These are phyloP conservation scores for Fusarium oligoseptatum DNA, from an alignment of 2,329 filamentous ascomycete species.

Conservation along the genomic window DNA sequence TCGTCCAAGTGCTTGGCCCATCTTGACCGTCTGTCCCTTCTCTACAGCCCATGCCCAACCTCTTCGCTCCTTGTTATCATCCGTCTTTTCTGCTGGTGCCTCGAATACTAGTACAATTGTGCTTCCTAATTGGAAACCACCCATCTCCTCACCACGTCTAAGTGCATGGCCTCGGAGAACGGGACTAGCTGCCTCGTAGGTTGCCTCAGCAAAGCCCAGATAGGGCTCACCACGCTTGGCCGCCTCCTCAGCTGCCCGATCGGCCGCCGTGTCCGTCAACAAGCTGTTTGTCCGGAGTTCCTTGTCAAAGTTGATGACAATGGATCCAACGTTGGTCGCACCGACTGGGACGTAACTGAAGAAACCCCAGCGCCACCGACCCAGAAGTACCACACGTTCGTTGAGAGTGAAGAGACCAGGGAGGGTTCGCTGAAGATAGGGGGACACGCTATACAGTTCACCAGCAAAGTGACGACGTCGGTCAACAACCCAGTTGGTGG, in stretches of 20 bases:
- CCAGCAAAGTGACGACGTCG: constrained; percentile 96
- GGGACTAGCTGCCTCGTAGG: constrained; percentile 81
- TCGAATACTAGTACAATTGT: constrained; percentile 97
- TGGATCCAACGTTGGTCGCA: constrained; percentile 96
- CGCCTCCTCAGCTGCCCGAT: constrained; percentile 85
- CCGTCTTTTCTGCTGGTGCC: constrained; percentile 76
- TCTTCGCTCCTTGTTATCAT: constrained; percentile 66
- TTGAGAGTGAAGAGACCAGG: constrained; percentile 97
- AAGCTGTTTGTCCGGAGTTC: constrained; percentile 94
- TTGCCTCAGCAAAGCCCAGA: constrained; percentile 92
- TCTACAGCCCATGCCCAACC: constrained; percentile 91
- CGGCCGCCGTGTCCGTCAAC: constrained; percentile 91
- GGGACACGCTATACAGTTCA: constrained; percentile 94
- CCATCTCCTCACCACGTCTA: constrained; percentile 94
- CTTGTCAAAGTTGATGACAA: constrained; percentile 95
- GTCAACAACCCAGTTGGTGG: constrained; percentile 94
- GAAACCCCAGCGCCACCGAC: constrained; percentile 96
- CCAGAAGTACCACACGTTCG: constrained; percentile 92
- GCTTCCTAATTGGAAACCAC: constrained; percentile 94
- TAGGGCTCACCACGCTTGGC: constrained; percentile 82
- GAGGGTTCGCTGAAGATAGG: constrained; percentile 91
- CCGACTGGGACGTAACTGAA: constrained; percentile 97
- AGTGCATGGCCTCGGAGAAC: constrained; percentile 88
- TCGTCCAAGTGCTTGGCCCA: constrained; percentile 87
- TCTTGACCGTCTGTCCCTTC: constrained; percentile 88